A percentile compares a stretch with the other conserved stretches of the same genome.
Conservation (phyloP, 495 filamentous ascomycete species). For the Aspergillus baeticus region DNA sequence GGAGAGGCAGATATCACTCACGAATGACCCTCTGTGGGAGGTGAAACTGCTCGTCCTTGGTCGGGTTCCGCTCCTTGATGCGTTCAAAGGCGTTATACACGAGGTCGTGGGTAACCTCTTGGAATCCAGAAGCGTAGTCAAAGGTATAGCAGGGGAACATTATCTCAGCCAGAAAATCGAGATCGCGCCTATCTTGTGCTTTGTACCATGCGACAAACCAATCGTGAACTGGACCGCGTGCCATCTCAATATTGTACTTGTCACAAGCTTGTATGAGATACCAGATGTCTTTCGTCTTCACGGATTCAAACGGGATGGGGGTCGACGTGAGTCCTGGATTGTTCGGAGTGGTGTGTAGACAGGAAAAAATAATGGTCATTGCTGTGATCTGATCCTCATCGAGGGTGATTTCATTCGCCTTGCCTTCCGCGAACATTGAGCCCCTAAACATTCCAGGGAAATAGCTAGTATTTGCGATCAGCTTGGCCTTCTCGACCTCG, state of each 20-base stretch:
- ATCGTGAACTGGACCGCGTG: neutral
- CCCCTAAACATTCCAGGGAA: too few species aligned
- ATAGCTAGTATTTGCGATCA: too few species aligned
- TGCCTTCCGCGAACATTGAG: too few species aligned
- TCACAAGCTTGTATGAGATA: neutral
- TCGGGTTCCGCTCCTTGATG: slow-evolving; percentile 6
- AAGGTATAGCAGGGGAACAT: neutral
- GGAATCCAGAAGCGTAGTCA: neutral
- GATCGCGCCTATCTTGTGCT: neutral
- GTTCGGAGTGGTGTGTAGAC: too few species aligned
- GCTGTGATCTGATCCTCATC: too few species aligned
- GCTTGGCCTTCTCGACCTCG: too few species aligned
- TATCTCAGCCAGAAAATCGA: neutral
- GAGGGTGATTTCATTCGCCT: too few species aligned
- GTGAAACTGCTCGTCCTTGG: neutral
- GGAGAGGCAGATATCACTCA: neutral
- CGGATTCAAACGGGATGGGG: neutral
- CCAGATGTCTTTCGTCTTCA: neutral
- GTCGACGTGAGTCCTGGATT: too few species aligned
- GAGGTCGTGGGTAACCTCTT: neutral
- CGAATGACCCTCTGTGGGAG: neutral
- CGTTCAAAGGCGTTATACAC: neutral
- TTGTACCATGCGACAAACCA: neutral
- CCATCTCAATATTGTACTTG: neutral
- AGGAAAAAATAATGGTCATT: too few species aligned